Conservation (phyloP, 768 basidiomycete species). For the Tylopilus intermedius region DNA sequence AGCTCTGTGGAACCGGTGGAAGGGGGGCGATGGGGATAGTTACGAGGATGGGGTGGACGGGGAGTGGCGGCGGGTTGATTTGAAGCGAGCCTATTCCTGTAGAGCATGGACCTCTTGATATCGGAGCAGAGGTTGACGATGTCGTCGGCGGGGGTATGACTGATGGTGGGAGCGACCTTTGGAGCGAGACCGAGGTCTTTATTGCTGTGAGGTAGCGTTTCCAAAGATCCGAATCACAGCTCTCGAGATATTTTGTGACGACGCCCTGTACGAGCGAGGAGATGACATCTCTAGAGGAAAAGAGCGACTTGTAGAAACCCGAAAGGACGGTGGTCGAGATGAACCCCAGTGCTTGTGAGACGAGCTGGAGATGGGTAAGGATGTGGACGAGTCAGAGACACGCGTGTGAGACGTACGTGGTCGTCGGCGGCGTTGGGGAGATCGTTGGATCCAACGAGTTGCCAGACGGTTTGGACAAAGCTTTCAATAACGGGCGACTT, state of each 20-base stretch:
- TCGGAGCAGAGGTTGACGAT: constrained; percentile 68
- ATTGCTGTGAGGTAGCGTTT: constrained; percentile 55
- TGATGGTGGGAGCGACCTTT: constrained; percentile 61
- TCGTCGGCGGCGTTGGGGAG: constrained; percentile 72
- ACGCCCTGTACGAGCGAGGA: constrained; percentile 82
- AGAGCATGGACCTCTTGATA: constrained; percentile 59
- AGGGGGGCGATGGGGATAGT: constrained; percentile 29
- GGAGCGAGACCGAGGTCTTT: constrained; percentile 68
- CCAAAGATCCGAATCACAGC: constrained; percentile 82
- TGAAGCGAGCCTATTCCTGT: constrained; percentile 53
- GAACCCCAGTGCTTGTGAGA: constrained; percentile 87
- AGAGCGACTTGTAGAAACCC: constrained; percentile 74
- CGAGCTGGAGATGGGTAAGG: constrained; percentile 46
- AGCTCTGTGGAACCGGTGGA: constrained; percentile 58
- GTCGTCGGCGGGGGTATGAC: constrained; percentile 57
- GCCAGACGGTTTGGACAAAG: constrained; percentile 90
- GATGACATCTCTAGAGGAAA: constrained; percentile 78
- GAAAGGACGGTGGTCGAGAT: constrained; percentile 89
- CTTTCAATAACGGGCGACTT: constrained; percentile 58
- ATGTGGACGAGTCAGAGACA: neutral
- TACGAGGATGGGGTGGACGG: constrained; percentile 19
- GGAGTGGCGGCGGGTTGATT: constrained; percentile 6
- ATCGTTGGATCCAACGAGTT: constrained; percentile 64
- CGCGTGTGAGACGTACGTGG: constrained; percentile 41
- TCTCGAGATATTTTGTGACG: constrained; percentile 80